phyloP scores from a whole-genome alignment of 1,139 yeast genomes.

The Kluyveromyces marxianus region DNA sequence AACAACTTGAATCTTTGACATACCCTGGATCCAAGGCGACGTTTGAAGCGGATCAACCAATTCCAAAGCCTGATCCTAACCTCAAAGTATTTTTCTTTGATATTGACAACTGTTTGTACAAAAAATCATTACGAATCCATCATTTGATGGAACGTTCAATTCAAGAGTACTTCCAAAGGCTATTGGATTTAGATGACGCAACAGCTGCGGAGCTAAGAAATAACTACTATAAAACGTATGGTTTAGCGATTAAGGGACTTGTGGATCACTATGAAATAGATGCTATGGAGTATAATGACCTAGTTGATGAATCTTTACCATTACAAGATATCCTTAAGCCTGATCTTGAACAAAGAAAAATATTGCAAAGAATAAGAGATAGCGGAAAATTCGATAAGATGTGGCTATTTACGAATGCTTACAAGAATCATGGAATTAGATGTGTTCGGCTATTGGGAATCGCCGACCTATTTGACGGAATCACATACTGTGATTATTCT shows the following conservation, averaged over 20 bases:
- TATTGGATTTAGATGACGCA: conserved; percentile 52
- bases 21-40: conserved; percentile 31
- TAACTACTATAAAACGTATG: conserved; percentile 77
- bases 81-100: conserved; percentile 69
- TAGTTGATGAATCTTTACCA: conserved; percentile 90
- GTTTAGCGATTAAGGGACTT: conserved; percentile 87
- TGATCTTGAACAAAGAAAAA: conserved; percentile 43
- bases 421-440: conserved; percentile 76
- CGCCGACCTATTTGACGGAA: conserved; percentile 87
- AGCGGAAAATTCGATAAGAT: conserved; percentile 45
- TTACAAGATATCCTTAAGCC: conserved; percentile 66
- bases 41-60: conserved; percentile 19
- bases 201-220: conserved; percentile 70
- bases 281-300: conserved; percentile 78
- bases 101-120: conserved; percentile 85
- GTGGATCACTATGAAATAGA: conserved; percentile 77
- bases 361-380: conserved; percentile 41
- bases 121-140: conserved; percentile 65
- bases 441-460: conserved; percentile 73
- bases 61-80: conserved; percentile 22
- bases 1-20: conserved; percentile 28
- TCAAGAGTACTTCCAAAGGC: conserved; percentile 67
- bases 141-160: conserved; percentile 84
- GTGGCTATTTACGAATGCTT: conserved; percentile 95
- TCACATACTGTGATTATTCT: conserved; percentile 83